Evolutionary conservation across 2,329 filamentous ascomycete genomes (phyloP), one percentile per base, ranked within the genome.

Genomic region (Tothia fuscella): DNA sequence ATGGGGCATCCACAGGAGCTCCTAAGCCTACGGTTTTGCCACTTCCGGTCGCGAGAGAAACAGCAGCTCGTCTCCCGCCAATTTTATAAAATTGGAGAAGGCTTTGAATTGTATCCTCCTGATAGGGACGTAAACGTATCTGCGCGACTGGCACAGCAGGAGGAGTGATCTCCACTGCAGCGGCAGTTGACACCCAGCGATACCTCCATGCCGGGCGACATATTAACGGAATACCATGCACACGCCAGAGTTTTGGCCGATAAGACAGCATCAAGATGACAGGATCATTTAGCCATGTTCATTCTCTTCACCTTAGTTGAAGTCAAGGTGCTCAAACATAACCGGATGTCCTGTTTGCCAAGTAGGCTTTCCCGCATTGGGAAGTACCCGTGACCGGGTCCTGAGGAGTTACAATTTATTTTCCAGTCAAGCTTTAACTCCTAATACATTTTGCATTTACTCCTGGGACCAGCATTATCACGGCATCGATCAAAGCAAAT

Each of bases 21-120:
- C 37, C 32, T 5, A 24, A 24, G 52, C 70, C 46, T 60, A 84
- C 85, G 6, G 87, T 95, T 60, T 95, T 95, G 5, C 87, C 87
- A 48, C 82, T 78, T 1, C 88, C 87, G 3, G 88, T 95, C 3
- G 87, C 88, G 26, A 95, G 60, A 0, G 88, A 94, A 4, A 94
- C 73, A 0, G 87, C 87, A 2, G 94, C 64, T 5, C 88, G 74
- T 53, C 83, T 87, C 49, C 88, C 76, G 0, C 87, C 87, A 25
- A 74, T 62, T 3, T 72, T 58, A 1, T 93, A 58, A 42, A 86
- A 76, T 2, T 70, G 62, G 1, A 93, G 63, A 3, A 94, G 82
- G 0, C 86, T 78, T 53, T 83, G 76, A 46, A 95, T 93, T 55
- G 85, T 93, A 69, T 94, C 86, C 65, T 91, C 80, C 57, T 95